A percentile compares a stretch with the other conserved stretches of the same genome.
phyloP scores from a whole-genome alignment of 495 filamentous ascomycete species.

The Penicillium flavigenum region DNA sequence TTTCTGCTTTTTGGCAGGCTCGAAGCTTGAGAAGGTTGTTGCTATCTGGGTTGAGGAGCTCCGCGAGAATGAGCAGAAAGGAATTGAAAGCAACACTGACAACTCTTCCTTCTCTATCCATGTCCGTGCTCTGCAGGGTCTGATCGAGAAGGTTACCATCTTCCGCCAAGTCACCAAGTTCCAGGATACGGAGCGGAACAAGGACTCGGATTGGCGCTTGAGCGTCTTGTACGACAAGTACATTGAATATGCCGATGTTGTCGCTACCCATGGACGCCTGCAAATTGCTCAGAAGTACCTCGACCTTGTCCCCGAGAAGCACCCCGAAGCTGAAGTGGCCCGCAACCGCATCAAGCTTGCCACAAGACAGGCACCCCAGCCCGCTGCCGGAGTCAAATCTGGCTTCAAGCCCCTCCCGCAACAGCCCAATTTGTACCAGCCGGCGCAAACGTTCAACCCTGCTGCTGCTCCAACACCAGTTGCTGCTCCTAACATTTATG shows the following conservation, averaged over 20 bases:
- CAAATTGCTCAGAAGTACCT: constrained; percentile 88
- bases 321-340: constrained; percentile 85
- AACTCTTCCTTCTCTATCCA: constrained; percentile 90
- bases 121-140: constrained; percentile 79
- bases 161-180: constrained; percentile 95
- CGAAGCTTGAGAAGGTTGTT: constrained; percentile 95
- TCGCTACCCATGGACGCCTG: constrained; percentile 85
- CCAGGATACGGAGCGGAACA: constrained; percentile 69
- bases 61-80: constrained; percentile 73
- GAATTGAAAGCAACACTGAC: constrained; percentile 61
- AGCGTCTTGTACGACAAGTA: constrained; percentile 89
- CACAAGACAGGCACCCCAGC: constrained; percentile 62
- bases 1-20: constrained; percentile 93
- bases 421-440: constrained; percentile 41
- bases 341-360: constrained; percentile 84
- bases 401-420: constrained; percentile 38
- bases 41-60: constrained; percentile 90
- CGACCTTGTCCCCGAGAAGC: constrained; percentile 78
- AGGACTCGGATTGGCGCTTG: constrained; percentile 82
- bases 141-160: constrained; percentile 98
- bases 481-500: constrained; percentile 40
- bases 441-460: constrained; percentile 39
- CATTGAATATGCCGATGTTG: constrained; percentile 92
- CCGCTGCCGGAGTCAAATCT: constrained; percentile 26
- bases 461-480: constrained; percentile 21